Percentiles rank a stretch among this genome's conserved stretches.
Conservation (phyloP, 2,329 filamentous ascomycete species). For the Decorospora gaudefroyi region DNA sequence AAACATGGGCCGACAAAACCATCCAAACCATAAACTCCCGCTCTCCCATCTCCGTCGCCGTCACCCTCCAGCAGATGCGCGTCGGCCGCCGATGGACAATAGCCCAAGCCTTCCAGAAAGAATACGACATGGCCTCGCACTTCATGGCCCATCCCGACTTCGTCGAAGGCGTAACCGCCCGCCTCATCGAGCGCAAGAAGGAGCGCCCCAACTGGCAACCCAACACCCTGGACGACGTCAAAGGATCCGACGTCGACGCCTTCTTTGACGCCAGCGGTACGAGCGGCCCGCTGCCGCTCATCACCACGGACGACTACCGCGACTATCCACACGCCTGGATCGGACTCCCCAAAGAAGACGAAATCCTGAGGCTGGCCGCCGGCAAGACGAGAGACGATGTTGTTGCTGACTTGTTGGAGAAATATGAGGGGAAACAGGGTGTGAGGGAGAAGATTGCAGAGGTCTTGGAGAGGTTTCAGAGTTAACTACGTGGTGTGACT, state of each 20-base stretch:
- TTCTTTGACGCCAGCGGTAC: constrained; percentile 64
- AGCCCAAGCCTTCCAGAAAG: constrained; percentile 78
- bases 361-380: constrained; percentile 56
- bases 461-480: constrained; percentile 56
- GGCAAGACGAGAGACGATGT: constrained; percentile 44
- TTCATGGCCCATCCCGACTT: constrained; percentile 96
- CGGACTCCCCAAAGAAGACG: constrained; percentile 72
- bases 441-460: constrained; percentile 64
- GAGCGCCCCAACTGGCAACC: constrained; percentile 76
- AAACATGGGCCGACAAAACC: constrained; percentile 79
- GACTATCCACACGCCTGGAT: constrained; percentile 74
- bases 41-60: constrained; percentile 84
- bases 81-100: constrained; percentile 78
- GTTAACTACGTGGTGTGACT: no score
- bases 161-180: constrained; percentile 82
- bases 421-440: constrained; percentile 53
- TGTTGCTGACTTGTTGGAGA: constrained; percentile 48
- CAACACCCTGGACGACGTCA: constrained; percentile 69
- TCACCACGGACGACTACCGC: constrained; percentile 65
- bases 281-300: constrained; percentile 60
- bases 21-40: constrained; percentile 73
- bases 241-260: constrained; percentile 60
- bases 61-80: constrained; percentile 81
- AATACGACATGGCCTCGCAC: constrained; percentile 78
- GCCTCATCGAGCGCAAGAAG: constrained; percentile 72